These are phyloP conservation scores for Penicillium maclennaniae DNA, from an alignment of 495 filamentous ascomycete genomes.

Conservation along the genomic window DNA sequence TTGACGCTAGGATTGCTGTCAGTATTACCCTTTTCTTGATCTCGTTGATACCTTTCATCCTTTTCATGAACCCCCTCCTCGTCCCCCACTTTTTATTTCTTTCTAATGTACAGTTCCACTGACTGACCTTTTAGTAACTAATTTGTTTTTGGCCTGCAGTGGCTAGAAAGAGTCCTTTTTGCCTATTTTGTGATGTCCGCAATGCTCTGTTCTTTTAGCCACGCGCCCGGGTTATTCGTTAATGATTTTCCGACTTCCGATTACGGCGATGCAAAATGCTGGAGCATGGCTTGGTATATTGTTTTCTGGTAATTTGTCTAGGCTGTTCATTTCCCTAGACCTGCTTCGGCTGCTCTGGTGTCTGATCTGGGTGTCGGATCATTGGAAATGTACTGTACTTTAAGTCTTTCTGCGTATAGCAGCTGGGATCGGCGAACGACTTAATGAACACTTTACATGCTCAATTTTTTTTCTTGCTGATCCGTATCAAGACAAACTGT, in stretches of 20 bases:
- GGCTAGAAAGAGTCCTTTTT: conserved; percentile 15
- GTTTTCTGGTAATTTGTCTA: conserved; percentile 5
- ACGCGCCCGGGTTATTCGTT: not conserved
- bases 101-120: conserved; percentile 13
- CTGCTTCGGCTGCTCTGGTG: conserved; percentile 10
- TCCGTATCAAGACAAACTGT: not conserved
- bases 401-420: conserved; percentile 14
- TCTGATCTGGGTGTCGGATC: conserved; percentile 3
- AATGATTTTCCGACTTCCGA: conserved; percentile 1
- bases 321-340: conserved; percentile 13
- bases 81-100: not conserved
- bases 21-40: conserved; percentile 33
- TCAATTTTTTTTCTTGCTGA: not conserved
- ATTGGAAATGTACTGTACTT: conserved; percentile 21
- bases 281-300: conserved; percentile 15
- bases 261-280: conserved; percentile 18
- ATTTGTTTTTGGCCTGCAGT: conserved; percentile 12
- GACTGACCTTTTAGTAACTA: conserved; percentile 29
- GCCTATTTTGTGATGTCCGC: not conserved
- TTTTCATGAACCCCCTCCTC: not conserved
- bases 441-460: conserved; percentile 16
- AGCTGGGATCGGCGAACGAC: conserved; percentile 16
- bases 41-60: not conserved
- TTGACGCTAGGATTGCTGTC: conserved; percentile 81
- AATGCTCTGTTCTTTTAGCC: conserved; percentile 3